Evolutionary conservation across 139 green algal species (phyloP).

Genomic region (Diplosphaera chodatii): DNA sequence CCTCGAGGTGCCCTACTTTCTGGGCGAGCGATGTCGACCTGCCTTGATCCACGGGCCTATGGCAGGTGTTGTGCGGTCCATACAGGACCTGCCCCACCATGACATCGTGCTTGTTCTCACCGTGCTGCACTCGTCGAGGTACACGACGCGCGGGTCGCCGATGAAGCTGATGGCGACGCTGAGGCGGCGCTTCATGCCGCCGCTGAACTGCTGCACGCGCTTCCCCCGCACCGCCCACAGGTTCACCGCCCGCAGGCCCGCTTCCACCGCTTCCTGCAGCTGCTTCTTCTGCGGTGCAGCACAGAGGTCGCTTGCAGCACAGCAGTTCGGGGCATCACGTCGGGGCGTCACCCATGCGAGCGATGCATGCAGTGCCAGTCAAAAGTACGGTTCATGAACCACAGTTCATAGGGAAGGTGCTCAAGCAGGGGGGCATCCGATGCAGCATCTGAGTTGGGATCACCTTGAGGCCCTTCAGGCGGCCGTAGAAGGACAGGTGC

Average conservation of each 20-base stretch:
- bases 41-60: no score
- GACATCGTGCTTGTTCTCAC: no score
- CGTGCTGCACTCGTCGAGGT: constrained; percentile 89
- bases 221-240: constrained; percentile 33
- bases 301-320: not conserved
- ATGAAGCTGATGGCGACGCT: constrained; percentile 74
- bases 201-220: constrained; percentile 52
- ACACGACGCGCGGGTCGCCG: constrained; percentile 65
- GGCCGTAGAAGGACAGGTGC: constrained; percentile 88
- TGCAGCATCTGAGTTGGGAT: not conserved
- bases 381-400: constrained; percentile 1
- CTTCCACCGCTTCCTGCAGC: constrained; percentile 5
- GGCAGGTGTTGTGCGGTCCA: no score
- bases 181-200: constrained; percentile 83
- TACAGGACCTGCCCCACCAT: no score
- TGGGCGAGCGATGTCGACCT: no score
- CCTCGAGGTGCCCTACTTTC: no score
- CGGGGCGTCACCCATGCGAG: no score
- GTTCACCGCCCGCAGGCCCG: constrained; percentile 20
- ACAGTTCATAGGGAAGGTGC: not conserved
- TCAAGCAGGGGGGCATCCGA: no score
- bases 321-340: no score
- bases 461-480: constrained; percentile 74
- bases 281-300: not conserved
- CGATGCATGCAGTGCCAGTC: constrained; percentile 17